Conservation (phyloP, 2,329 filamentous ascomycete genomes). For the Camillea tinctor region DNA sequence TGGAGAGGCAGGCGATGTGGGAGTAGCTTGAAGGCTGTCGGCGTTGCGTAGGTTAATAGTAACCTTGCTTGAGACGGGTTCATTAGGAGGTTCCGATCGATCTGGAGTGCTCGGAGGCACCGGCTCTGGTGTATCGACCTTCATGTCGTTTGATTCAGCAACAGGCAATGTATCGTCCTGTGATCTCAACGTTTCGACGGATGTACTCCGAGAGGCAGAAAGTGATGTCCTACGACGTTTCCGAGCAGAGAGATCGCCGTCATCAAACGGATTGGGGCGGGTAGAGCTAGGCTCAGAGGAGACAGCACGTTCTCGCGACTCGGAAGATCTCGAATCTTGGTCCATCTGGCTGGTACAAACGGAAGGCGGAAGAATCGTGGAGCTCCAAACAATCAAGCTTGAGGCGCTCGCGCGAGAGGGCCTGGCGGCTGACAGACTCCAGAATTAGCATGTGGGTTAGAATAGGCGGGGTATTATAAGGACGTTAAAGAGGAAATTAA, state of each 20-base stretch:
- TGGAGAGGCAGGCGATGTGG: conserved; percentile 46
- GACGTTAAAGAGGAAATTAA: conserved; percentile 4
- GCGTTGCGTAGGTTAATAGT: conserved; percentile 59
- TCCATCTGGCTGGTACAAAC: conserved; percentile 52
- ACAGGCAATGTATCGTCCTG: conserved; percentile 30
- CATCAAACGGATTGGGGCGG: conserved; percentile 64
- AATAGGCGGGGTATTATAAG: conserved; percentile 20
- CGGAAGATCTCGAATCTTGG: conserved; percentile 47
- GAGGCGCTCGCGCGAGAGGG: conserved; percentile 51
- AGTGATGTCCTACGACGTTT: conserved; percentile 63
- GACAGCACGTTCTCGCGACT: conserved; percentile 57
- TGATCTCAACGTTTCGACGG: conserved; percentile 43
- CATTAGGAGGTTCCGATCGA: conserved; percentile 35
- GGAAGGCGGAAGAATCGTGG: conserved; percentile 39
- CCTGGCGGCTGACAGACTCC: conserved; percentile 46
- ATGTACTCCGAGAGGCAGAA: conserved; percentile 53
- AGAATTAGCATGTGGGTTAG: conserved; percentile 58
- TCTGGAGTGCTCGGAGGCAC: conserved; percentile 42
- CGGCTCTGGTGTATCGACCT: conserved; percentile 39
- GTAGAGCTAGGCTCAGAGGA: conserved; percentile 63
- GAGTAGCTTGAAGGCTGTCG: conserved; percentile 39
- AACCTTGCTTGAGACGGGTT: conserved; percentile 55
- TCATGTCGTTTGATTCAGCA: conserved; percentile 39
- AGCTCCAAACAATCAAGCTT: conserved; percentile 46
- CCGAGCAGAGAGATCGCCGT: conserved; percentile 53